Evolutionary conservation across 1,139 yeast species (phyloP), one percentile per base, ranked within the genome.

Genomic region (Hansenula sp.): DNA sequence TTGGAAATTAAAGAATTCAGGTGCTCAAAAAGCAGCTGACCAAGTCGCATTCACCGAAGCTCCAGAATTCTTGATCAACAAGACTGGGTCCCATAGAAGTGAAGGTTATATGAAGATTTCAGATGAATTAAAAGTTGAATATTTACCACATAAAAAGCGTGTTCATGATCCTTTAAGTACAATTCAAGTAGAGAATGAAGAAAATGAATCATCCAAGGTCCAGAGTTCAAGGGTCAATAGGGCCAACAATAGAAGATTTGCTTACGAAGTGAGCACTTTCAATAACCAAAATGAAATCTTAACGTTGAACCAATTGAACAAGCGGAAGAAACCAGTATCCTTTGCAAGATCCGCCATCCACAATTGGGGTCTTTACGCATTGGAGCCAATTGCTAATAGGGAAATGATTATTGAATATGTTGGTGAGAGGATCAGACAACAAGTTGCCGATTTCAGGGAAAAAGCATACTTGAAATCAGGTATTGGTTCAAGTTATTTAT

Each of bases 351-450:
- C 98, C 1, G 95, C 97, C 0, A 93, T 93, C 57, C 99, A 94
- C 62, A 90, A 93, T 59, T 93, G 99, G 99, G 99, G 99, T 0
- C 68, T 93, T 40, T 93, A 90, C 66, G 99, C 99, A 0, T 71
- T 88, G 59, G 98, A 93, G 59, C 96, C 96, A 1, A 93, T 93
- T 58, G 87, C 90, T 13, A 94, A 95, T 1, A 86, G 84, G 54
- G 99, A 93, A 65, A 93, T 93, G 97, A 91, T 93, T 57, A 93
- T 94, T 49, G 99, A 94, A 63, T 93, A 93, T 58, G 98, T 93
- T n/a, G 99, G 99, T 30, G 99, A 93, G 58, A 77, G 95, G 47
- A 83, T 94, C 31, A 74, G 99, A 48, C 97, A 91, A 59, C 96
- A 90, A 47, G 93, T 91, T 33, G 96, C 98, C 1, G 99, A 94